Evolutionary conservation across 169 alveolate species (phyloP).

Genomic region (Eimeria acervulina): DNA sequence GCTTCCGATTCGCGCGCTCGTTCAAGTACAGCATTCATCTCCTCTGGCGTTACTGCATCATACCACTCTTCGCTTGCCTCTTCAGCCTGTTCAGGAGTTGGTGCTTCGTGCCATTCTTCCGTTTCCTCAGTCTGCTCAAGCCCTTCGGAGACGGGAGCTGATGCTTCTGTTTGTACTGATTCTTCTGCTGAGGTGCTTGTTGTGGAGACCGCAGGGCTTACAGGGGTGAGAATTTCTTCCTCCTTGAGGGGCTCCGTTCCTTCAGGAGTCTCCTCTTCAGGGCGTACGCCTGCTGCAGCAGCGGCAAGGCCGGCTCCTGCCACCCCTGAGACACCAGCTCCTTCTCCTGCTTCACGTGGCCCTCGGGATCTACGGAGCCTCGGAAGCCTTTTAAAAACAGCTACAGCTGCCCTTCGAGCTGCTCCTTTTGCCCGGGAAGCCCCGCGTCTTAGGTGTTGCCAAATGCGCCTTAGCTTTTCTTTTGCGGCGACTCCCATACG

Average conservation of each 20-base stretch:
- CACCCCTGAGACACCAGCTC: neutral
- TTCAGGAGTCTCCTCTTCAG: neutral
- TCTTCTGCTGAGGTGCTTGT: neutral
- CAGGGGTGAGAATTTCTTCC: neutral
- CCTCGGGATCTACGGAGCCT: neutral
- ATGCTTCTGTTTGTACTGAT: neutral
- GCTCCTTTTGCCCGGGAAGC: neutral
- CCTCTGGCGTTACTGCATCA: neutral
- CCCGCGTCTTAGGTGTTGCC: neutral
- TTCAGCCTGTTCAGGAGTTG: neutral
- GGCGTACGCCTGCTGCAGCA: neutral
- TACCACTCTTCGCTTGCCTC: slow-evolving; percentile 9
- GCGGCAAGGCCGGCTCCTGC: neutral
- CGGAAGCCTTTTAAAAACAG: neutral
- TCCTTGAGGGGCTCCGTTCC: neutral
- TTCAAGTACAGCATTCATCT: neutral
- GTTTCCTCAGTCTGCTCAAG: neutral
- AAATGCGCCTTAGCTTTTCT: neutral
- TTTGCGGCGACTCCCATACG: neutral
- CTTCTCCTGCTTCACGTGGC: neutral
- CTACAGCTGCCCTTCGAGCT: neutral
- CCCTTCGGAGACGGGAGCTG: neutral
- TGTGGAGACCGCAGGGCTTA: neutral
- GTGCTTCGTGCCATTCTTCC: slow-evolving; percentile 33
- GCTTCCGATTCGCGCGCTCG: neutral